Conservation (phyloP, 2,329 filamentous ascomycete genomes). For the Fusarium avenaceum region DNA sequence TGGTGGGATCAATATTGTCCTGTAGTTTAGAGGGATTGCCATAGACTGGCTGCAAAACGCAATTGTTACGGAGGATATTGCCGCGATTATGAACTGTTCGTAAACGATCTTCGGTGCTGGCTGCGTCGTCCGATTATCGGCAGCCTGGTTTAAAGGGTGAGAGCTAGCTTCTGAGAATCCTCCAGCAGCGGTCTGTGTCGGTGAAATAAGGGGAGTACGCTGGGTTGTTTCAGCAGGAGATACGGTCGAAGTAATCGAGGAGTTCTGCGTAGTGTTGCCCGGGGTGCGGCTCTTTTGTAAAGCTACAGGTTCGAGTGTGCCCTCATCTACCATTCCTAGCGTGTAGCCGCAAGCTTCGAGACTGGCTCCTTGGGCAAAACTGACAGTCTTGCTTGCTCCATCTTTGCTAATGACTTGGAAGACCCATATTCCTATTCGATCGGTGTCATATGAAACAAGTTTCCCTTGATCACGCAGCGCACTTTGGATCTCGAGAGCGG, state of each 20-base stretch:
- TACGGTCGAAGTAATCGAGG: slow-evolving; percentile 60
- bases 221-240: slow-evolving; percentile 57
- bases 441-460: slow-evolving; percentile 66
- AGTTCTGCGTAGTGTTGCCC: slow-evolving; percentile 58
- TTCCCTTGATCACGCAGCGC: slow-evolving; percentile 65
- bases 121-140: slow-evolving; percentile 44
- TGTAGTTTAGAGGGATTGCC: slow-evolving; percentile 67
- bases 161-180: slow-evolving; percentile 47
- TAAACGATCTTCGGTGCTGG: slow-evolving; percentile 60
- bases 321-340: slow-evolving; percentile 63
- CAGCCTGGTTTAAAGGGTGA: slow-evolving; percentile 49
- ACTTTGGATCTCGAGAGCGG: slow-evolving; percentile 66
- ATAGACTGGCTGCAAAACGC: slow-evolving; percentile 63
- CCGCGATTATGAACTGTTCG: slow-evolving; percentile 67
- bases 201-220: slow-evolving; percentile 44
- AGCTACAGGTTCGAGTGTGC: slow-evolving; percentile 63
- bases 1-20: slow-evolving; percentile 63
- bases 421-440: slow-evolving; percentile 66
- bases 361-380: slow-evolving; percentile 53
- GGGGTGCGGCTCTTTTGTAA: slow-evolving; percentile 61
- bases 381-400: slow-evolving; percentile 47
- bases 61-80: slow-evolving; percentile 64
- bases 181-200: slow-evolving; percentile 32
- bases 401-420: slow-evolving; percentile 64
- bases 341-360: slow-evolving; percentile 61